These are phyloP conservation scores for Fistulifera pelliculosa DNA, from an alignment of 108 stramenopile species.

Conservation along the genomic window DNA sequence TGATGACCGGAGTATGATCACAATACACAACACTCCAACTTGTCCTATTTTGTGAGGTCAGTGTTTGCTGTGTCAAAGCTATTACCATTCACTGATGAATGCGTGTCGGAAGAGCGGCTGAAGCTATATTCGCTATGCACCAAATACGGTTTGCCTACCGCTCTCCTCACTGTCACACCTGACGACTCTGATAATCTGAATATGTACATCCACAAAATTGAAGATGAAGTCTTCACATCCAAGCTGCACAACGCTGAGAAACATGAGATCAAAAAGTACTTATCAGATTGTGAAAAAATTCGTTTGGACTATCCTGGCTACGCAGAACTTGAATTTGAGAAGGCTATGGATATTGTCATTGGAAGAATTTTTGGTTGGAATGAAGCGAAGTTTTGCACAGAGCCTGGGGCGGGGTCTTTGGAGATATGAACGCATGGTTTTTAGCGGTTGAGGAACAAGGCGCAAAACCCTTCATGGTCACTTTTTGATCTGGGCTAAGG, in stretches of 20 bases:
- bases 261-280: constrained; percentile 3
- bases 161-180: not conserved
- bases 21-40: too few relatives aligned
- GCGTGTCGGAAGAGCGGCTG: too few relatives aligned
- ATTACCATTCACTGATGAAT: too few relatives aligned
- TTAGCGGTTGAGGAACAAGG: constrained; percentile 1
- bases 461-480: not conserved
- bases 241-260: not conserved
- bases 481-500: not conserved
- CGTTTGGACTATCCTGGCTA: not conserved
- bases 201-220: not conserved
- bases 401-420: not conserved
- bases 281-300: not conserved
- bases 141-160: not conserved
- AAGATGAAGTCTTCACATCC: not conserved
- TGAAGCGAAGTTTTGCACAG: not conserved
- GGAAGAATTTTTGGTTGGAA: not conserved
- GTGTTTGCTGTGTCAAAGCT: too few relatives aligned
- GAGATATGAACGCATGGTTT: not conserved
- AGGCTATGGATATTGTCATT: not conserved
- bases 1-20: too few relatives aligned
- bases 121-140: not conserved
- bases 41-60: too few relatives aligned
- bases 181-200: not conserved
- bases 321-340: not conserved